Evolutionary conservation across 2,329 filamentous ascomycete genomes (phyloP).

Genomic region (Colletotrichum sp.): DNA sequence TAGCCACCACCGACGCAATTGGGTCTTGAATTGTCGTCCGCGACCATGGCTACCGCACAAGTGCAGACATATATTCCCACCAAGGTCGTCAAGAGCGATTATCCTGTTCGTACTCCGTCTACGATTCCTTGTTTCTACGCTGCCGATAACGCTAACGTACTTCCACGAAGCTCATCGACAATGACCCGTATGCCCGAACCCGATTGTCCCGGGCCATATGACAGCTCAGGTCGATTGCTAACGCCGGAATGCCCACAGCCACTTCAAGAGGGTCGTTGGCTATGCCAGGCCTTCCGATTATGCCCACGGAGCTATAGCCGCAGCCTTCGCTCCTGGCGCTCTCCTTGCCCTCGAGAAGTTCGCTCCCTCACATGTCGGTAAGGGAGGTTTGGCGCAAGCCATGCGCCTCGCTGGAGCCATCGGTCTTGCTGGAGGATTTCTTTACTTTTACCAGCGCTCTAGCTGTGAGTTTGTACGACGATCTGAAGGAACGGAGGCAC

Average conservation of each 20-base stretch:
- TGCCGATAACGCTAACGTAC: slow-evolving; percentile 25
- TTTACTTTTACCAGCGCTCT: slow-evolving; percentile 86
- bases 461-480: slow-evolving; percentile 63
- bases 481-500: neutral
- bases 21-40: slow-evolving; percentile 8
- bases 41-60: slow-evolving; percentile 26
- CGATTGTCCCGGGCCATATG: neutral
- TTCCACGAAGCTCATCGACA: slow-evolving; percentile 87
- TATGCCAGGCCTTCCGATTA: slow-evolving; percentile 92
- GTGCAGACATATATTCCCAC: slow-evolving; percentile 61
- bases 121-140: neutral
- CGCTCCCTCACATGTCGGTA: slow-evolving; percentile 83
- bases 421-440: slow-evolving; percentile 78
- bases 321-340: slow-evolving; percentile 73
- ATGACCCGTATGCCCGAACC: slow-evolving; percentile 67
- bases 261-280: slow-evolving; percentile 86
- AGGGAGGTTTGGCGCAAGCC: slow-evolving; percentile 79
- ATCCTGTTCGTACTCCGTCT: slow-evolving; percentile 70
- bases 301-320: slow-evolving; percentile 69
- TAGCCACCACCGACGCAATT: slow-evolving; percentile 2
- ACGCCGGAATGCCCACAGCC: slow-evolving; percentile 55
- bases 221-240: neutral
- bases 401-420: slow-evolving; percentile 81
- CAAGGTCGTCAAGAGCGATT: slow-evolving; percentile 82
- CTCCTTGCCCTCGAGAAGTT: slow-evolving; percentile 84